These are phyloP conservation scores for Dendrothele bispora DNA, from an alignment of 768 basidiomycete genomes.

Conservation along the genomic window DNA sequence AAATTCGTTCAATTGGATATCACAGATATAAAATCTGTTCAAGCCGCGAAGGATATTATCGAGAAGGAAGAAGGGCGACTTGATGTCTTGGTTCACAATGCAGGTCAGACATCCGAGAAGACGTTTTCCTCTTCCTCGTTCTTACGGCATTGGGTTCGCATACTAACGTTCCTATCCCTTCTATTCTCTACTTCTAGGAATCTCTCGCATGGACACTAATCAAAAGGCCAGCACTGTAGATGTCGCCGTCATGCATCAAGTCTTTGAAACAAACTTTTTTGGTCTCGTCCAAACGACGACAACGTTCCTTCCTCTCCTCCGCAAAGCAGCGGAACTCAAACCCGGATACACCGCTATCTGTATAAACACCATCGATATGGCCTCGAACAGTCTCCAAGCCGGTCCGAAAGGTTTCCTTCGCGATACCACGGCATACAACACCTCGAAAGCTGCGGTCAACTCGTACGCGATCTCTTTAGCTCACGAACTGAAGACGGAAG, in stretches of 20 bases:
- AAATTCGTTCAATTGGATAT: slow-evolving; percentile 5
- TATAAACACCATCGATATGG: slow-evolving; percentile 44
- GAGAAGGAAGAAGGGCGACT: slow-evolving; percentile 2
- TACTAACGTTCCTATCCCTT: too few relatives aligned
- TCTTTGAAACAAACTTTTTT: neutral
- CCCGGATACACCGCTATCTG: slow-evolving; percentile 35
- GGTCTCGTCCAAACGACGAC: neutral
- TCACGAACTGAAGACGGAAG: slow-evolving; percentile 51
- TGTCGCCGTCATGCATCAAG: neutral
- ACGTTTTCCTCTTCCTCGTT: too few relatives aligned
- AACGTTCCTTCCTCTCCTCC: neutral
- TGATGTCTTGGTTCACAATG: slow-evolving; percentile 4
- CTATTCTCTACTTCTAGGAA: too few relatives aligned
- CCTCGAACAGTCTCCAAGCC: slow-evolving; percentile 40
- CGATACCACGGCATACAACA: slow-evolving; percentile 57
- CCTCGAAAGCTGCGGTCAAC: slow-evolving; percentile 70
- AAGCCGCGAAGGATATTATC: slow-evolving; percentile 2
- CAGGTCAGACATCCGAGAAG: too few relatives aligned
- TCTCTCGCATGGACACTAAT: neutral
- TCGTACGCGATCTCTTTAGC: slow-evolving; percentile 63
- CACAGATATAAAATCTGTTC: neutral
- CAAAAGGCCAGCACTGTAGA: neutral
- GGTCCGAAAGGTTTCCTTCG: slow-evolving; percentile 28
- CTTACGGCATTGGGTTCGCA: too few relatives aligned
- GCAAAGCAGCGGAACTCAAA: too few relatives aligned